Evolutionary conservation across 371 early-diverging fungal genomes (phyloP).

Genomic region (Mortierella sp.): DNA sequence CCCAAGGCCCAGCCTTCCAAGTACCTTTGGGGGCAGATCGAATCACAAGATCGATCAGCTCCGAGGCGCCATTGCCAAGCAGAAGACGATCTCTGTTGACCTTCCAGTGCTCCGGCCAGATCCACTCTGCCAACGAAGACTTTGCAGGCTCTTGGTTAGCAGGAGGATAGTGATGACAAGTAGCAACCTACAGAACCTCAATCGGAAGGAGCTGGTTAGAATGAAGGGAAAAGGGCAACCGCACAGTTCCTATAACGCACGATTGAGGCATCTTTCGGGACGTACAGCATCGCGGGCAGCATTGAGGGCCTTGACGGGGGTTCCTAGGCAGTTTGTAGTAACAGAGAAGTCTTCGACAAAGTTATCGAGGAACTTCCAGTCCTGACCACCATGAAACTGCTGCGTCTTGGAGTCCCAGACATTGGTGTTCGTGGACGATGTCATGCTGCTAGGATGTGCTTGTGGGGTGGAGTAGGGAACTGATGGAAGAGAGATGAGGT

Average conservation of each 20-base stretch:
- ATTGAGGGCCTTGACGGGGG: conserved; percentile 74
- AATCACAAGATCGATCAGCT: conserved; percentile 85
- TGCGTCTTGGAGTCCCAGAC: conserved; percentile 85
- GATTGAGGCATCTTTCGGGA: conserved; percentile 6
- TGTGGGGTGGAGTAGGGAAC: neutral
- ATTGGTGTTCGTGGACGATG: conserved; percentile 25
- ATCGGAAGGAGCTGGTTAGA: neutral
- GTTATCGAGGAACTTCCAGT: conserved; percentile 81
- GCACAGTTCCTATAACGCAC: neutral
- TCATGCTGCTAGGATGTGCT: neutral
- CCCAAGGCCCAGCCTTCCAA: conserved; percentile 88
- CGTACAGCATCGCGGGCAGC: conserved; percentile 80
- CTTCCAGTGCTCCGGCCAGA: conserved; percentile 72
- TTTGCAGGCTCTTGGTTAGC: conserved; percentile 91
- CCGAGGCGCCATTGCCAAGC: conserved; percentile 89
- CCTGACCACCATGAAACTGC: conserved; percentile 91
- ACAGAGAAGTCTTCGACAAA: conserved; percentile 92
- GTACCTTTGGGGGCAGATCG: conserved; percentile 74
- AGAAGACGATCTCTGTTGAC: conserved; percentile 67
- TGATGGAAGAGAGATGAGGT: neutral
- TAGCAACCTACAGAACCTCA: conserved; percentile 57
- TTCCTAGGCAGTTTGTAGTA: conserved; percentile 87
- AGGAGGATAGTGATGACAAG: conserved; percentile 87
- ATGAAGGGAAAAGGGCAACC: neutral
- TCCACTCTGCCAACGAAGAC: conserved; percentile 78